These are phyloP conservation scores for Mucor plumbeus DNA, from an alignment of 371 early-diverging fungal genomes.

Conservation along the genomic window DNA sequence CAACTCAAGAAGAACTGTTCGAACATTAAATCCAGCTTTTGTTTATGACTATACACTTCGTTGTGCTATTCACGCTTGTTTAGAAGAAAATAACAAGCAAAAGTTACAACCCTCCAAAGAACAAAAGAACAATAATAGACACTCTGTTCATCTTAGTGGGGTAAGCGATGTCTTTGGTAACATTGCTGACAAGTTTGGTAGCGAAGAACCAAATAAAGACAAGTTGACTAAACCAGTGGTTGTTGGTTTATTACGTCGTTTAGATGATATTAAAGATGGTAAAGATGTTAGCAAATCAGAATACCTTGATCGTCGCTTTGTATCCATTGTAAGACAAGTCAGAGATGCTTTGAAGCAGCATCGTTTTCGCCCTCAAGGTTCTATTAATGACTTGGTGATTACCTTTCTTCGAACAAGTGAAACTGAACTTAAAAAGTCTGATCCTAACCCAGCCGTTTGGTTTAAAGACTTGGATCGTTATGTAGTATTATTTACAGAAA, in stretches of 20 bases:
- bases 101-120: conserved; percentile 21
- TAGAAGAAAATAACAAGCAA: conserved; percentile 35
- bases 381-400: conserved; percentile 44
- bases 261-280: conserved; percentile 43
- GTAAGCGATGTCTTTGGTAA: conserved; percentile 39
- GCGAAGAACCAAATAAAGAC: conserved; percentile 32
- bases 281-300: conserved; percentile 37
- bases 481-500: conserved; percentile 39
- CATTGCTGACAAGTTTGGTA: conserved; percentile 40
- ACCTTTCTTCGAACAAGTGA: conserved; percentile 41
- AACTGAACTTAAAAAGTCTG: conserved; percentile 39
- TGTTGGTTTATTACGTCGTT: conserved; percentile 33
- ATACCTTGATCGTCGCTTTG: conserved; percentile 38
- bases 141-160: conserved; percentile 36
- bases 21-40: conserved; percentile 35
- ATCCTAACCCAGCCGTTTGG: conserved; percentile 45
- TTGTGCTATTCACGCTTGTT: conserved; percentile 45
- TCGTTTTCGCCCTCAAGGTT: conserved; percentile 37
- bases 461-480: conserved; percentile 40
- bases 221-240: conserved; percentile 43
- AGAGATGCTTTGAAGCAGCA: conserved; percentile 40
- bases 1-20: conserved; percentile 28
- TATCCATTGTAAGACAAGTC: conserved; percentile 29
- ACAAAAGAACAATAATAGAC: conserved; percentile 27
- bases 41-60: conserved; percentile 49